Conservation (phyloP, 495 filamentous ascomycete species). For the Ramalina intermedia region DNA sequence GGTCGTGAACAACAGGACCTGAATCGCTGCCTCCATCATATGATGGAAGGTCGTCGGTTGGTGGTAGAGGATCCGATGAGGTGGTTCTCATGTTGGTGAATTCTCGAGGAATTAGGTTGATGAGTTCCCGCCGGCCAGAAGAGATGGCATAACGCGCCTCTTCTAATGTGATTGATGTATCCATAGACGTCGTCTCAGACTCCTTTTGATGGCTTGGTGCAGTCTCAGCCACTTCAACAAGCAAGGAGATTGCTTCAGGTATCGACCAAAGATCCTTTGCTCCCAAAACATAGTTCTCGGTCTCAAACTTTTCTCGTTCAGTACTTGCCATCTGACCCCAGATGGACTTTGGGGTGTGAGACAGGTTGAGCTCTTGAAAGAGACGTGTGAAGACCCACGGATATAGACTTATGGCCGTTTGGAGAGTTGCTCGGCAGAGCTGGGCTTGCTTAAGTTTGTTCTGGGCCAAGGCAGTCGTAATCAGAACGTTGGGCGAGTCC, state of each 20-base stretch:
- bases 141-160: constrained; percentile 70
- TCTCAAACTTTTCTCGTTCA: constrained; percentile 54
- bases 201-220: constrained; percentile 18
- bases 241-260: constrained; percentile 50
- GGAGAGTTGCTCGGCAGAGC: constrained; percentile 47
- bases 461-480: constrained; percentile 60
- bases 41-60: constrained; percentile 25
- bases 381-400: constrained; percentile 73
- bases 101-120: constrained; percentile 39
- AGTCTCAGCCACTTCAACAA: constrained; percentile 57
- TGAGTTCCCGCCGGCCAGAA: constrained; percentile 53
- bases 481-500: constrained; percentile 47
- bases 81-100: constrained; percentile 39
- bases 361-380: constrained; percentile 60
- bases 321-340: constrained; percentile 66
- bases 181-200: constrained; percentile 14
- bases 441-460: constrained; percentile 50
- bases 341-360: constrained; percentile 54
- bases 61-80: constrained; percentile 59
- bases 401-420: constrained; percentile 48
- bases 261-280: constrained; percentile 88
- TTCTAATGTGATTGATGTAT: constrained; percentile 39
- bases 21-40: constrained; percentile 14
- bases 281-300: constrained; percentile 62
- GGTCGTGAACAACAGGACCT: background rate